Conservation (phyloP, 495 filamentous ascomycete genomes). For the Hypomontagnella submonticulosa region DNA sequence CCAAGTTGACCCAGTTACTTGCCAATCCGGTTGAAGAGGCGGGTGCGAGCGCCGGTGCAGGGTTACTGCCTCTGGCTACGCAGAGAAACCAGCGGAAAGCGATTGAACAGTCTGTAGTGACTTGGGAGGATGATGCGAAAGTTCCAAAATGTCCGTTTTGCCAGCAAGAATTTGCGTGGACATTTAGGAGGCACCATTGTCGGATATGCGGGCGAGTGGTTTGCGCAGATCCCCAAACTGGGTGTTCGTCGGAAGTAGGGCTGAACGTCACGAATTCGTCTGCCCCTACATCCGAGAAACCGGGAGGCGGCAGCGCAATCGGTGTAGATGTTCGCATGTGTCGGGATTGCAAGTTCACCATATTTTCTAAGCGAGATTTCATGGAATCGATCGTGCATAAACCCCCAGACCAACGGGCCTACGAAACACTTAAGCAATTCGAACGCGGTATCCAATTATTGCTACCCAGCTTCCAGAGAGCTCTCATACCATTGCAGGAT, state of each 20-base stretch:
- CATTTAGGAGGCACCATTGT: conserved; percentile 93
- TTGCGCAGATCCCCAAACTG: conserved; percentile 84
- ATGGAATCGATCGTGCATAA: conserved; percentile 71
- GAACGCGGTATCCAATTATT: conserved; percentile 87
- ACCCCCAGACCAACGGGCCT: conserved; percentile 81
- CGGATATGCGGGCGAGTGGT: conserved; percentile 92
- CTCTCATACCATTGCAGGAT: conserved; percentile 67
- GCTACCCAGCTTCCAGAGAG: conserved; percentile 86
- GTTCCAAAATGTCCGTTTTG: conserved; percentile 91
- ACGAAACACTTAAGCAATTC: conserved; percentile 89
- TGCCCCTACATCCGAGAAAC: conserved; percentile 48
- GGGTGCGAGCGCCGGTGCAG: conserved; percentile 46
- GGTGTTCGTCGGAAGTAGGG: conserved; percentile 84
- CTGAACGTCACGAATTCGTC: conserved; percentile 70
- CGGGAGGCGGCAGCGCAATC: conserved; percentile 58
- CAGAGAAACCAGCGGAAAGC: conserved; percentile 74
- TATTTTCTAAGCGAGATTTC: conserved; percentile 89
- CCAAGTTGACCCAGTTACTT: conserved; percentile 86
- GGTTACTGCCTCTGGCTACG: conserved; percentile 53
- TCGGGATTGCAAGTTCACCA: conserved; percentile 82
- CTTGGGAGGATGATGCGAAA: conserved; percentile 90
- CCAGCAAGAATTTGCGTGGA: conserved; percentile 91
- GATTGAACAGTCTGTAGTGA: conserved; percentile 90
- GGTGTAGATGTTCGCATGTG: conserved; percentile 90
- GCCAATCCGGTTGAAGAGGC: conserved; percentile 74